Base-by-base conservation (phyloP, 1,139 yeast species). In the Nadsonia starkeyi-henricii region DNA sequence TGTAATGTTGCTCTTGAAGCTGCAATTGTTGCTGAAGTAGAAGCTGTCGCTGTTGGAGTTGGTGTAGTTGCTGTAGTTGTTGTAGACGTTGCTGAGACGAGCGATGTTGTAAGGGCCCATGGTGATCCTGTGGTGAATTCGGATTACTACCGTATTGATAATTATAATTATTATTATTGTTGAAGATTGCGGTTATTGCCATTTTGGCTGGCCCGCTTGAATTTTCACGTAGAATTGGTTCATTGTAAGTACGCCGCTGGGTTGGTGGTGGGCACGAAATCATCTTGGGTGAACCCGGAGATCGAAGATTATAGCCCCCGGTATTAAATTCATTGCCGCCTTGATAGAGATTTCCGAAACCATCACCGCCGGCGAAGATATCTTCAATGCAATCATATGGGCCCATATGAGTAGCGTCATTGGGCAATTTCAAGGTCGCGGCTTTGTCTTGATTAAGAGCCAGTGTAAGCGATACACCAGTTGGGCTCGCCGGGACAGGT, bases 361-460 rank as follows among this genome's bases (percentile, higher is more conserved):
- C 93, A 48, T 77, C 75, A 1, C 89, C 85, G 20, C 83, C 85
- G 20, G 75, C 73, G 53, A 86, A 75, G 2, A 89, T 82, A 61
- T 85, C 94, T 43, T 79, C 78, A 12, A 88, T 72, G 54, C 91
- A 78, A 50, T 78, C 82, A 46, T 75, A 75, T 0, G 96, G 94
- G 12, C 82, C 71, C 52, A 74, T 77, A 54, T 83, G 91, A 47
- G 85, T 78, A 17, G 86, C 39, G 5, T 33, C 39, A 4, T 13
- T 5, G 3, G 39, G 39, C 15, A 33, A 15, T 9, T 33, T n/a
- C 39, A 33, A 9, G 4, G 39, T 4, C 15, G 39, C 39, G 5
- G 17, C 3, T 33, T 33, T 15, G 12, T n/a, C 5, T 13, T 3
- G 4, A 33, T 33, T 33, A 33, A n/a, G 17, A 7, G 39, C 39